Conservation (phyloP, 345 rosid species). For the Euphorbia pulcherrima region DNA sequence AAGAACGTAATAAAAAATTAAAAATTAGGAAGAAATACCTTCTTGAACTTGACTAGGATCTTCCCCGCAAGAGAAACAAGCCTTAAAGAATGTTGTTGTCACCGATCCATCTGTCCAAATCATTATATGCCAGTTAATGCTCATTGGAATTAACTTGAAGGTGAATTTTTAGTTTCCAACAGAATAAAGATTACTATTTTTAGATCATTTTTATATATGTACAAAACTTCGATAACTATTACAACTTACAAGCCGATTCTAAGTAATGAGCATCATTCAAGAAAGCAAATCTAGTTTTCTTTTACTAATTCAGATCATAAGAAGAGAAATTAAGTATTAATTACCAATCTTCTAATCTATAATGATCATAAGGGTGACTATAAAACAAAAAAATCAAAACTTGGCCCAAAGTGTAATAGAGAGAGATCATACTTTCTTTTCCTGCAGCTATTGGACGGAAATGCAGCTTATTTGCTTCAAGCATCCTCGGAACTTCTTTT, state of each 20-base stretch:
- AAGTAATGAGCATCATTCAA: not conserved
- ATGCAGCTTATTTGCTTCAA: constrained; percentile 89
- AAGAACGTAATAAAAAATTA: not conserved
- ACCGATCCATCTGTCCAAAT: constrained; percentile 46
- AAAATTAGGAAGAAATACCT: constrained; percentile 35
- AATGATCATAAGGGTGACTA: not conserved
- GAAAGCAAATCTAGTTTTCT: not conserved
- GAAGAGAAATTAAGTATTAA: not conserved
- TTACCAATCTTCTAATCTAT: not conserved
- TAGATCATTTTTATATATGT: not conserved
- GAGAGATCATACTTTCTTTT: constrained; percentile 49
- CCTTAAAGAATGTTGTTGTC: constrained; percentile 52
- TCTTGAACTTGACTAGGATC: constrained; percentile 65
- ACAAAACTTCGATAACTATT: not conserved
- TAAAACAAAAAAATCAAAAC: not conserved
- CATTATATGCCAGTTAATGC: constrained; percentile 2
- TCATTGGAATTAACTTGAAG: not conserved
- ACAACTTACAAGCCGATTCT: not conserved
- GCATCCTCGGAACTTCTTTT: constrained; percentile 95
- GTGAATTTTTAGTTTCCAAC: not conserved
- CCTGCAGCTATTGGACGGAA: constrained; percentile 60
- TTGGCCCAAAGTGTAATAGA: constrained; percentile 9
- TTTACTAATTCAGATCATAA: not conserved
- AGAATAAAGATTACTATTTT: not conserved
- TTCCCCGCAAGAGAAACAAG: constrained; percentile 86